Percentiles rank a stretch among this genome's conserved stretches.
Evolutionary conservation across 2,329 filamentous ascomycete species (phyloP).

Genomic region (Alternaria panax): DNA sequence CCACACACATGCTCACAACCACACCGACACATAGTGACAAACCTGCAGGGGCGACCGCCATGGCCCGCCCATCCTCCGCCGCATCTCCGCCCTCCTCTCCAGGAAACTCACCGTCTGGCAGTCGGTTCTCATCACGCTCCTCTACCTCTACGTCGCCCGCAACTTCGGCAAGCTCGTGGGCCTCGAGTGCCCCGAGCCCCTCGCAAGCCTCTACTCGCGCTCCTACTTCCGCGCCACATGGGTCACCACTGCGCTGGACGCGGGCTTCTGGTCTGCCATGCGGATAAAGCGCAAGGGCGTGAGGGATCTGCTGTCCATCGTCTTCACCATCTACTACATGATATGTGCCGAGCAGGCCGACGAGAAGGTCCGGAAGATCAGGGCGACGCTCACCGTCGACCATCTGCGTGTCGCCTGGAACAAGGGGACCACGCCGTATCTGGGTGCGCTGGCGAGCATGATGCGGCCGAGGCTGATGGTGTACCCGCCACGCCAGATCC

Average conservation of each 20-base stretch:
- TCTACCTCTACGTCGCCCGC: slow-evolving; percentile 88
- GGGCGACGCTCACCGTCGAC: slow-evolving; percentile 85
- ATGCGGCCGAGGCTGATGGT: slow-evolving; percentile 80
- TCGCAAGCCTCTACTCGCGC: slow-evolving; percentile 91
- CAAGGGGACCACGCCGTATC: slow-evolving; percentile 87
- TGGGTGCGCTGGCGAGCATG: slow-evolving; percentile 74
- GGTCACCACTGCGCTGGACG: slow-evolving; percentile 92
- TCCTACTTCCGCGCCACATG: slow-evolving; percentile 96
- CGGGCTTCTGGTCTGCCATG: slow-evolving; percentile 99
- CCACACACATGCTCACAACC: neutral
- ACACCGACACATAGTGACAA: slow-evolving; percentile 21
- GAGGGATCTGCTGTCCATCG: slow-evolving; percentile 79
- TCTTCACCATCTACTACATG: slow-evolving; percentile 90
- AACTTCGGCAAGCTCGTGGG: slow-evolving; percentile 94
- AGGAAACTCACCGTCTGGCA: slow-evolving; percentile 85
- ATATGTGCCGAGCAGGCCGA: slow-evolving; percentile 93
- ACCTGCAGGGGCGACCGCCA: slow-evolving; percentile 76
- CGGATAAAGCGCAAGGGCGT: slow-evolving; percentile 81
- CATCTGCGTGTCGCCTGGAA: slow-evolving; percentile 95
- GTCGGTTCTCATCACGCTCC: slow-evolving; percentile 82
- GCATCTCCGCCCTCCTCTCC: slow-evolving; percentile 74
- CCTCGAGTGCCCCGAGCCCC: slow-evolving; percentile 88
- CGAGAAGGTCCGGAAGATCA: slow-evolving; percentile 92
- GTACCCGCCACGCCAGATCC: slow-evolving; percentile 81
- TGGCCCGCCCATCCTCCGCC: slow-evolving; percentile 79